A percentile compares a stretch with the other conserved stretches of the same genome.
These are phyloP conservation scores for Beauveria bassiana DNA, from an alignment of 2,329 filamentous ascomycete species.

Conservation along the genomic window DNA sequence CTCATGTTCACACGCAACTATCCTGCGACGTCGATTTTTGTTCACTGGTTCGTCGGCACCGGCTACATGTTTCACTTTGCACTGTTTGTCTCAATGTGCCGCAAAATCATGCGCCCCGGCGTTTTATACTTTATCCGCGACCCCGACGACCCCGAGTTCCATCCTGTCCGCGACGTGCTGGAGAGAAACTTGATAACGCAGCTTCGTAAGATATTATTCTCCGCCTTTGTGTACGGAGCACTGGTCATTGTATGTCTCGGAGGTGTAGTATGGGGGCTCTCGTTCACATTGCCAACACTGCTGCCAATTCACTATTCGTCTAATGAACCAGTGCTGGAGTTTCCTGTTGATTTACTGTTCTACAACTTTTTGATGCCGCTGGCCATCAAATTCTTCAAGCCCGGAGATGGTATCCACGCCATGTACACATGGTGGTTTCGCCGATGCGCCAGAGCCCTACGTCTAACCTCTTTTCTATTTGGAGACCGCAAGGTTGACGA, in stretches of 20 bases:
- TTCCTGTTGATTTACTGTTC: constrained; percentile 87
- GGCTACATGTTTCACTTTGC: constrained; percentile 99
- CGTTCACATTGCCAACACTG: constrained; percentile 58
- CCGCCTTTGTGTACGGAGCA: constrained; percentile 88
- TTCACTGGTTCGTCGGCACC: constrained; percentile 98
- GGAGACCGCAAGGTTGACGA: constrained; percentile 75
- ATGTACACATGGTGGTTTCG: constrained; percentile 98
- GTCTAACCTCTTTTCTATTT: constrained; percentile 89
- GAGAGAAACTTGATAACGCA: constrained; percentile 90
- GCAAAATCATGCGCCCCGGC: constrained; percentile 91
- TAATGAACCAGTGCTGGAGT: constrained; percentile 86
- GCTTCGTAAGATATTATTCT: constrained; percentile 91
- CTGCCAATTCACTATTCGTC: constrained; percentile 91
- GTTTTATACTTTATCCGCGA: constrained; percentile 98
- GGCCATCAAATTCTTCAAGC: constrained; percentile 74
- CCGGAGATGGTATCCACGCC: constrained; percentile 71
- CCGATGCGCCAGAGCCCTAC: constrained; percentile 68
- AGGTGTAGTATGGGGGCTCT: constrained; percentile 90
- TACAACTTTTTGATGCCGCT: constrained; percentile 96
- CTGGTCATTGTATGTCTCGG: constrained; percentile 89
- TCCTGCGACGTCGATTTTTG: constrained; percentile 85
- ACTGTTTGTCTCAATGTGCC: constrained; percentile 96
- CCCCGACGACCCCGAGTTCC: constrained; percentile 95
- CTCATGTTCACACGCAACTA: constrained; percentile 69
- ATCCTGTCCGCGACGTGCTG: constrained; percentile 91